Evolutionary conservation across 768 basidiomycete species (phyloP).

Genomic region (Termitomyces sp.): DNA sequence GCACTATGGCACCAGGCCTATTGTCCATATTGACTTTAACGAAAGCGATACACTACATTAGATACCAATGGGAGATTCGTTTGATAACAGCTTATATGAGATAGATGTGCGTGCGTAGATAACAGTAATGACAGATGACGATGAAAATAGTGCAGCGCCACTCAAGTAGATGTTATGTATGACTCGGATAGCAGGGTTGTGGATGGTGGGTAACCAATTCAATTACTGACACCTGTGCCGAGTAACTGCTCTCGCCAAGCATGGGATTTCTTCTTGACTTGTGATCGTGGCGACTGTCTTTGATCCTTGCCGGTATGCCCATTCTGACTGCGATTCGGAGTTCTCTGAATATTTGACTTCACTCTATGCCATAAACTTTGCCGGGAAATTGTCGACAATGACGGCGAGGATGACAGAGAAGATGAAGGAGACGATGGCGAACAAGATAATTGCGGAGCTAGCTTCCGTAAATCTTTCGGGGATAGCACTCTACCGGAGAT

Average conservation of each 20-base stretch:
- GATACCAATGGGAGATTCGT: too few species aligned
- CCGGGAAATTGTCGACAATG: constrained; percentile 2
- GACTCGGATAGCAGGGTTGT: neutral
- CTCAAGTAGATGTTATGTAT: neutral
- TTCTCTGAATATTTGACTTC: constrained; percentile 25
- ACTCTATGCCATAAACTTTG: constrained; percentile 34
- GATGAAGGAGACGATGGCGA: constrained; percentile 7
- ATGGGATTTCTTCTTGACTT: constrained; percentile 14
- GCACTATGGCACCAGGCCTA: neutral
- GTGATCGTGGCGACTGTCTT: neutral
- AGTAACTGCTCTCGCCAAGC: constrained; percentile 7
- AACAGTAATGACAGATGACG: neutral
- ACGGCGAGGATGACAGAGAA: constrained; percentile 5
- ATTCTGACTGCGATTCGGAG: constrained; percentile 13
- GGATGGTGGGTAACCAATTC: neutral
- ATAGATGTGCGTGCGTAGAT: neutral
- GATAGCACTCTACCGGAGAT: neutral
- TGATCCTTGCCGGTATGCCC: neutral
- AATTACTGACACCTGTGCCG: constrained; percentile 1
- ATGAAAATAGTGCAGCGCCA: neutral
- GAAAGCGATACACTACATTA: neutral
- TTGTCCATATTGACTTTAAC: neutral
- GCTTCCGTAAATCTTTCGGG: neutral
- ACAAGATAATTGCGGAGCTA: neutral
- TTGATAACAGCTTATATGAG: too few species aligned